Evolutionary conservation across 768 basidiomycete genomes (phyloP).

Genomic region (Pisolithus tinctorius): DNA sequence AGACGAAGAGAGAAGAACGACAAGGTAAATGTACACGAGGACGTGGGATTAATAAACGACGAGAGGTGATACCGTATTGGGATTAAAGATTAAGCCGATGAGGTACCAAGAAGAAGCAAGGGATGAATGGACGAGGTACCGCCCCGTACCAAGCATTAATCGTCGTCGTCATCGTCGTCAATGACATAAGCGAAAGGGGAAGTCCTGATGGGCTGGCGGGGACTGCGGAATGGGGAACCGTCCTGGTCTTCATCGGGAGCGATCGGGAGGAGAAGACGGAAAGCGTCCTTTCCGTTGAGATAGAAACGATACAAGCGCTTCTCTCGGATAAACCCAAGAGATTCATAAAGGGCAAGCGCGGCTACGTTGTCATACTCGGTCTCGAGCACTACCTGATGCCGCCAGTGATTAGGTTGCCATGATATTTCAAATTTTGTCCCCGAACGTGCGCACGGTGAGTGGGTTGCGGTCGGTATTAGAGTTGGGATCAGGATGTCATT

Average conservation of each 20-base stretch:
- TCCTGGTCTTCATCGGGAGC: conserved; percentile 29
- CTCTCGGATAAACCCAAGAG: conserved; percentile 92
- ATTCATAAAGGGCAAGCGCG: conserved; percentile 84
- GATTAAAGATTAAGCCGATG: neutral
- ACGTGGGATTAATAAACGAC: neutral
- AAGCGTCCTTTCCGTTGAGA: conserved; percentile 95
- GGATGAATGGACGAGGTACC: neutral
- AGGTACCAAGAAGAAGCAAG: neutral
- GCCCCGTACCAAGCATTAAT: neutral
- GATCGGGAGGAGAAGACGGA: conserved; percentile 66
- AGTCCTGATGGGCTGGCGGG: conserved; percentile 8
- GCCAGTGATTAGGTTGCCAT: neutral
- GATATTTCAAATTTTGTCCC: neutral
- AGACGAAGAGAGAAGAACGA: neutral
- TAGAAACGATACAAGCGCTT: conserved; percentile 94
- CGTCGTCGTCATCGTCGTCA: conserved; percentile 22
- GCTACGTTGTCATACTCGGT: conserved; percentile 92
- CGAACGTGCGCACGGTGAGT: neutral
- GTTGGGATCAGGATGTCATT: neutral
- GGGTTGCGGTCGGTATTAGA: neutral
- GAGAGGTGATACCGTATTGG: neutral
- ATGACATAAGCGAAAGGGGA: conserved; percentile 16
- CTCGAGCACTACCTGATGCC: conserved; percentile 77
- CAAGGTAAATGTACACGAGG: neutral
- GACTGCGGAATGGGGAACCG: conserved; percentile 5